These are phyloP conservation scores for Dictyostelium discoideum DNA, from an alignment of 78 protist genomes.

Conservation along the genomic window DNA sequence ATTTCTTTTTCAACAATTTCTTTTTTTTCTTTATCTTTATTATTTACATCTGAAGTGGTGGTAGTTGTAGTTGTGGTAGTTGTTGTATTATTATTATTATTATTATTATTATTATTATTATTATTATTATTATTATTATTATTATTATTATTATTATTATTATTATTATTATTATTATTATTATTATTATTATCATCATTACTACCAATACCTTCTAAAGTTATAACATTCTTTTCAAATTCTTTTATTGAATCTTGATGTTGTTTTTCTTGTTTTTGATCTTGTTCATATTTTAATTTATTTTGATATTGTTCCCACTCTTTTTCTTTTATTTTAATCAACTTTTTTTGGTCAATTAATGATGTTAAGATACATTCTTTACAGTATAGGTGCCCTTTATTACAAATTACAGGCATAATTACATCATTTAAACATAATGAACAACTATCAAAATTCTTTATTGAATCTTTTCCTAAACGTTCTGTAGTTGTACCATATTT, in stretches of 20 bases:
- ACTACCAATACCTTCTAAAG: background rate
- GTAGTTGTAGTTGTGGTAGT: background rate
- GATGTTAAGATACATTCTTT: slow-evolving; percentile 59
- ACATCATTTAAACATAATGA: slow-evolving; percentile 33
- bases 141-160: background rate
- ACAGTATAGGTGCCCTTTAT: slow-evolving; percentile 56
- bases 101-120: background rate
- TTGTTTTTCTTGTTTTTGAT: background rate
- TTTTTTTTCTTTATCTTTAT: background rate
- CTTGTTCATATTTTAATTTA: slow-evolving; percentile 2
- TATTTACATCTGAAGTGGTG: background rate
- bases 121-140: background rate
- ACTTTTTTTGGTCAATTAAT: slow-evolving; percentile 42
- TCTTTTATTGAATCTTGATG: slow-evolving; percentile 10
- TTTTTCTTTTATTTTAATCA: slow-evolving; percentile 24
- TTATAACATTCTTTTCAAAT: slow-evolving; percentile 30
- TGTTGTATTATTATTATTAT: background rate
- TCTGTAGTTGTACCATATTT: slow-evolving; percentile 41
- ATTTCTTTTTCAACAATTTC: slow-evolving; percentile 1
- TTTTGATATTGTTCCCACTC: slow-evolving; percentile 16
- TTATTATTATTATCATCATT: background rate
- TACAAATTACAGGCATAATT: background rate
- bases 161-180: background rate
- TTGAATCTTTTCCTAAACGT: slow-evolving; percentile 59
- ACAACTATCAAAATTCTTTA: slow-evolving; percentile 46